Conservation (phyloP, 1,139 yeast genomes). For the Geotrichum australiense region DNA sequence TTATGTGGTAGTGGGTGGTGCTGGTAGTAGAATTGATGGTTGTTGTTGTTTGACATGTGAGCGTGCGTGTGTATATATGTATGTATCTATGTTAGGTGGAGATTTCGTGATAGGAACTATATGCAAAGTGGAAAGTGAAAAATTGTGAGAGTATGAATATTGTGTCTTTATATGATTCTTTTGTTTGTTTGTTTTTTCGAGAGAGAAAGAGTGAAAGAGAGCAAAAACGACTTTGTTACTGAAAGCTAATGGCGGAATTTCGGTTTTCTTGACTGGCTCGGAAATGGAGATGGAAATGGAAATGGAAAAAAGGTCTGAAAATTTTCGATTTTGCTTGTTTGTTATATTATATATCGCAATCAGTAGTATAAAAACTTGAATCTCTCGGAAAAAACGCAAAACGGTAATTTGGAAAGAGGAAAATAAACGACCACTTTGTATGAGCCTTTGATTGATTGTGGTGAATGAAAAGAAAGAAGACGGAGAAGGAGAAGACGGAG, state of each 20-base stretch:
- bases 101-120: not conserved
- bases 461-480: not conserved
- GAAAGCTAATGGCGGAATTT: too few species aligned
- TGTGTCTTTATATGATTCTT: too few species aligned
- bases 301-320: not conserved
- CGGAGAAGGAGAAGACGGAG: not conserved
- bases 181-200: too few species aligned
- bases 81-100: not conserved
- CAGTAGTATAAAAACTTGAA: not conserved
- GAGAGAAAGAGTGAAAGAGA: too few species aligned
- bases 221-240: too few species aligned
- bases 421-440: not conserved
- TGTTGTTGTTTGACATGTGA: not conserved
- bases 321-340: not conserved
- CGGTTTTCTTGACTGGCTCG: too few species aligned
- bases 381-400: not conserved
- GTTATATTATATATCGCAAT: not conserved
- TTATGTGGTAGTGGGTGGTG: slow-evolving; percentile 1
- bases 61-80: not conserved
- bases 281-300: not conserved
- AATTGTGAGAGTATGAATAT: too few species aligned
- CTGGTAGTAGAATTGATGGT: not conserved
- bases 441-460: not conserved
- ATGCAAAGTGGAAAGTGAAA: not conserved
- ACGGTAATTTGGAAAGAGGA: not conserved